phyloP scores from a whole-genome alignment of 176 grass and related monocot genomes.

The Musa troglodytarum region DNA sequence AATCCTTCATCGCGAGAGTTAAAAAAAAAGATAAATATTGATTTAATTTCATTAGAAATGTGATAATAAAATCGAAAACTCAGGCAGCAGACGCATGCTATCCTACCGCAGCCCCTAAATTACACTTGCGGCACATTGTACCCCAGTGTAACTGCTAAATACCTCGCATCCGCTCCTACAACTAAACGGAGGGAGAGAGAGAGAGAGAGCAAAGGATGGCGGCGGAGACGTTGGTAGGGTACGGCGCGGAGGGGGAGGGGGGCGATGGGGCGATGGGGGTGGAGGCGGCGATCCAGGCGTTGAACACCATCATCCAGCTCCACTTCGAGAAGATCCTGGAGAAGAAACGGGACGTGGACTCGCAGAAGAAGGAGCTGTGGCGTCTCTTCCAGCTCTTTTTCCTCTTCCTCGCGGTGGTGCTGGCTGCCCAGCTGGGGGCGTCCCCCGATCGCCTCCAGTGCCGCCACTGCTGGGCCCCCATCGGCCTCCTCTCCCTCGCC shows the following conservation, averaged over 20 bases:
- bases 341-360: slow-evolving; percentile 2
- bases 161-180: no score
- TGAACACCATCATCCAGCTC: slow-evolving; percentile 9
- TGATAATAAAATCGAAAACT: no score
- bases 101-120: no score
- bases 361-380: slow-evolving; percentile 13
- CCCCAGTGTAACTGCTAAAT: no score
- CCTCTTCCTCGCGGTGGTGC: slow-evolving; percentile 2
- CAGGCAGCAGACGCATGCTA: no score
- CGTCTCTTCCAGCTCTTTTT: slow-evolving; percentile 11
- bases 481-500: slow-evolving; percentile 14
- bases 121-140: no score
- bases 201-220: background rate
- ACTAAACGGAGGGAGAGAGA: no score
- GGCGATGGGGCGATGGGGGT: background rate
- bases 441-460: slow-evolving; percentile 10
- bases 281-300: slow-evolving; percentile 1
- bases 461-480: slow-evolving; percentile 16
- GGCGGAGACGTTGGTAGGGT: background rate
- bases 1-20: no score
- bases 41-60: no score
- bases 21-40: no score
- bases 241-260: background rate
- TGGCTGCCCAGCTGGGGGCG: slow-evolving; percentile 5
- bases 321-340: slow-evolving; percentile 14